These are phyloP conservation scores for Panicum virgatum DNA, from an alignment of 202 grass and related monocot species.

Conservation along the genomic window DNA sequence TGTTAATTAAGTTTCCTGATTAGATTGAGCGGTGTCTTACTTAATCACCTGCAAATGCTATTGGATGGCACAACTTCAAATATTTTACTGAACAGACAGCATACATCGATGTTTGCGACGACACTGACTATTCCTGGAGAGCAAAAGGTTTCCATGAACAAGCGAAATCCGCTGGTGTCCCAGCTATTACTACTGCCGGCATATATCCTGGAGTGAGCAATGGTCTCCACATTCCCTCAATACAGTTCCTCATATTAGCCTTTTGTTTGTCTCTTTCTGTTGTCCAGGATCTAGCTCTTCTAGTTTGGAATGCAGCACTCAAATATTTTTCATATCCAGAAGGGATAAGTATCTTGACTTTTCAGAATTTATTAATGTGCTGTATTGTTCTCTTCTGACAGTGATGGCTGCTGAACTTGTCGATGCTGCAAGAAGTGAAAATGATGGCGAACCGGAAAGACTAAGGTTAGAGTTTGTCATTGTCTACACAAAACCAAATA, in stretches of 20 bases:
- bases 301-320: too few relatives aligned
- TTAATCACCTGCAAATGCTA: background rate
- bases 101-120: conserved; percentile 92
- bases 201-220: conserved; percentile 99
- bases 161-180: conserved; percentile 72
- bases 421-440: conserved; percentile 59
- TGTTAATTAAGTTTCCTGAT: too few relatives aligned
- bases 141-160: conserved; percentile 77
- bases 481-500: conserved; percentile 8
- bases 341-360: background rate
- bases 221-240: conserved; percentile 23
- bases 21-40: background rate
- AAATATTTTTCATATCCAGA: too few relatives aligned
- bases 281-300: too few relatives aligned
- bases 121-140: conserved; percentile 67
- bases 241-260: too few relatives aligned
- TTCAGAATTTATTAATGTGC: background rate
- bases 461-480: conserved; percentile 73
- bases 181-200: conserved; percentile 89
- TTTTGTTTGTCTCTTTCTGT: too few relatives aligned
- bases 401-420: conserved; percentile 95
- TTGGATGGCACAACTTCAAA: background rate
- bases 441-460: conserved; percentile 67
- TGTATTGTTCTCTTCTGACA: conserved; percentile 39
- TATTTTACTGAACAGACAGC: conserved; percentile 58